These are phyloP conservation scores for Hypoxylon sp. DNA, from an alignment of 2,329 filamentous ascomycete species.

Conservation along the genomic window DNA sequence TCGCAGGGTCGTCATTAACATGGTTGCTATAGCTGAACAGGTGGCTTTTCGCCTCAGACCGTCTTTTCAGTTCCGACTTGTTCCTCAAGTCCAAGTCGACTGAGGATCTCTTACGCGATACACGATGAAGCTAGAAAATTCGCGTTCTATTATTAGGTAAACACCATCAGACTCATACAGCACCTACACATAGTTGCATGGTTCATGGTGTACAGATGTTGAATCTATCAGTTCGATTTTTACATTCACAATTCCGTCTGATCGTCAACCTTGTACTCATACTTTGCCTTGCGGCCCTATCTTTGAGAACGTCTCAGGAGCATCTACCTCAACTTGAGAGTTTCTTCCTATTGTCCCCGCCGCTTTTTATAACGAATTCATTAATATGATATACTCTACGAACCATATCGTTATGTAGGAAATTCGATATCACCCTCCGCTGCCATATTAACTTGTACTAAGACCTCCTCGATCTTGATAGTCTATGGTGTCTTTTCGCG, in stretches of 20 bases:
- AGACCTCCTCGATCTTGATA: constrained; percentile 29
- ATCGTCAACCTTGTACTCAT: neutral
- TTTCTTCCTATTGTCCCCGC: neutral
- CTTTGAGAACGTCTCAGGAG: neutral
- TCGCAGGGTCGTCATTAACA: too few species aligned
- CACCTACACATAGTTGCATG: too few species aligned
- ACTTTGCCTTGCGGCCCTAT: neutral
- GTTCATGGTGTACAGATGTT: neutral
- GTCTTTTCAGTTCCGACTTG: neutral
- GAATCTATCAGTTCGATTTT: neutral
- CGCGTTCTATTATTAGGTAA: neutral
- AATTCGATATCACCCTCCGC: constrained; percentile 22
- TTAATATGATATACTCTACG: neutral
- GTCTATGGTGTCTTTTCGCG: constrained; percentile 17
- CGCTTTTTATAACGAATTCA: neutral
- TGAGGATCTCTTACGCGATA: neutral
- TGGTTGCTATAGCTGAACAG: too few species aligned
- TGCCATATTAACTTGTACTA: too few species aligned
- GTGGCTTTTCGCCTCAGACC: neutral
- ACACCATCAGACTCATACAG: neutral
- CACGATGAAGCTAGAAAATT: neutral
- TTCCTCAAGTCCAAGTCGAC: neutral
- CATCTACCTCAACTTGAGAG: neutral
- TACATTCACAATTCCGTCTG: neutral
- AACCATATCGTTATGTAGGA: neutral